Percentiles rank a stretch among this genome's conserved stretches.
These are phyloP conservation scores for Salicornia ramosissima DNA, from an alignment of 148 eudicot genomes.

Conservation along the genomic window DNA sequence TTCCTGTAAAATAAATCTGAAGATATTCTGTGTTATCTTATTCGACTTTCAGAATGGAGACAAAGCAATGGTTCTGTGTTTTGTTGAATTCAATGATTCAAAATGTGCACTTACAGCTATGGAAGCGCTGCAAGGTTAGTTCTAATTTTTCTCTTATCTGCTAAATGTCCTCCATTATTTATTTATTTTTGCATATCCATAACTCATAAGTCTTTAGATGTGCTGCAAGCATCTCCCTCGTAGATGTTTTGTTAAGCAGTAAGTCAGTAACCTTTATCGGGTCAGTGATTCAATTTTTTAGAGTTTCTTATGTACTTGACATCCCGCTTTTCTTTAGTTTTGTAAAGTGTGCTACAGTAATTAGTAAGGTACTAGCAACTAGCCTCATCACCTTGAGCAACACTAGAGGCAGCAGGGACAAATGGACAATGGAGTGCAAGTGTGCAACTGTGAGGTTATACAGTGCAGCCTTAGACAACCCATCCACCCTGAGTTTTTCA, in stretches of 20 bases:
- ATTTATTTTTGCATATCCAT: not conserved
- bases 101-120: constrained; percentile 86
- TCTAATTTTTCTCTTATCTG: constrained; percentile 1
- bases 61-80: constrained; percentile 84
- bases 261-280: not conserved
- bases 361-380: not conserved
- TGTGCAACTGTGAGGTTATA: no score
- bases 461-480: no score
- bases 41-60: constrained; percentile 67
- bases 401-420: no score
- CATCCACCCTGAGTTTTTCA: no score
- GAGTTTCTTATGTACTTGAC: not conserved
- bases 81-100: constrained; percentile 77
- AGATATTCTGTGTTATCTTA: not conserved
- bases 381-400: no score
- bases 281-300: not conserved
- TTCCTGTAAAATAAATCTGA: not conserved
- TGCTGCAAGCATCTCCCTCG: not conserved
- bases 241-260: not conserved
- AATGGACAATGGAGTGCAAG: no score
- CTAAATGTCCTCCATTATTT: not conserved
- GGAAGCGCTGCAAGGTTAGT: constrained; percentile 90
- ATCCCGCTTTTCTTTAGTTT: not conserved
- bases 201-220: not conserved
- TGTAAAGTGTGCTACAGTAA: not conserved